Evolutionary conservation across 2,329 filamentous ascomycete genomes (phyloP), one percentile per base, ranked within the genome.

Genomic region (Epichloe brachyelytri): DNA sequence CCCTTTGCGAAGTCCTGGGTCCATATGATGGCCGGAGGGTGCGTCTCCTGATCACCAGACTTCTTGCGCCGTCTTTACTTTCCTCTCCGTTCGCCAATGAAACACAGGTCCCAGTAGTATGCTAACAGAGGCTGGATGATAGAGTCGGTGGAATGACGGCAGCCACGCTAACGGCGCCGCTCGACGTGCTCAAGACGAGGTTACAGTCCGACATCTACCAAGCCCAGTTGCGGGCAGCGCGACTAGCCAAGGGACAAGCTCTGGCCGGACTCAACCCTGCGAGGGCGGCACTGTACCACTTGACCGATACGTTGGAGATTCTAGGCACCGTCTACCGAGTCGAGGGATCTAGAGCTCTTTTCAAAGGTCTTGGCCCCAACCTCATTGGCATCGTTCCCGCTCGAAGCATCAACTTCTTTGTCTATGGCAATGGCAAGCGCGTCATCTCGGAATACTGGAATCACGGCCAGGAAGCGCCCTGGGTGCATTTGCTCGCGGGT

Each of bases 191-290:
- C 48, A 95, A 95, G 68, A 97, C 91, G 11, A 82, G 91, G 37
- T 75, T 97, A 3, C 91, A 97, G 66, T 94, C 88, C 61, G 90
- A 95, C 63, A 94, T 94, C 66, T 96, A 96, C 74, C 88, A 95
- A 66, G 76, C 82, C 8, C 87, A 95, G 67, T 77, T 95, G 44
- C 77, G 77, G 33, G 79, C 83, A 15, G 77, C 80, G 8, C 79
- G 86, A 47, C 71, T 78, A n/a, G 77, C 81, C 62, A 62, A 78
- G 68, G 57, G 79, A 61, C 61, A 77, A 68, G 59, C 73, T 66
- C 55, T 64, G 36, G 59, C 60, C 26, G 55, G 59, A 26, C 75
- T 88, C 58, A 80, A 82, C 45, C 78, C 87, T 4, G 64, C 81
- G 14, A 80, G 83, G 48, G 80, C 80, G 46, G 82, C 81, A 1